Conservation (phyloP, 257 asterid genomes). For the Solanum piurae region DNA sequence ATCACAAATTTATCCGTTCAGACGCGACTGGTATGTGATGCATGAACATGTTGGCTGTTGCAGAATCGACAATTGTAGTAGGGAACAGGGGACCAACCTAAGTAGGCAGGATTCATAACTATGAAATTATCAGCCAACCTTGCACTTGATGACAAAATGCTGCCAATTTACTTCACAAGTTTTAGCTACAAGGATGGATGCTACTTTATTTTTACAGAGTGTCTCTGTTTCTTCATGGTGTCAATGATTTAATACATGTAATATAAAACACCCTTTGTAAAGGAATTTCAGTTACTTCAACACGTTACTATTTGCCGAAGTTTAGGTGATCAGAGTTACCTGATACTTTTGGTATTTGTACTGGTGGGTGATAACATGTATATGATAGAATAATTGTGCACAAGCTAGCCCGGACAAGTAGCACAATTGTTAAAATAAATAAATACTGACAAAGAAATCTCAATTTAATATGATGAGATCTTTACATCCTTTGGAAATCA, state of each 20-base stretch:
- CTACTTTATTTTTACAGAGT: neutral
- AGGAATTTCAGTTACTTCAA: neutral
- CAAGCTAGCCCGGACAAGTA: neutral
- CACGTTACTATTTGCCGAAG: neutral
- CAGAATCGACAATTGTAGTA: neutral
- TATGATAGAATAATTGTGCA: neutral
- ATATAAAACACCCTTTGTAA: neutral
- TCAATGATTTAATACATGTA: neutral
- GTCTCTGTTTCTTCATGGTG: neutral
- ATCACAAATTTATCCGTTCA: neutral
- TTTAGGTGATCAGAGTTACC: neutral
- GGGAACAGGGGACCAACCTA: neutral
- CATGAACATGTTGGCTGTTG: neutral
- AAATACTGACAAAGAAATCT: neutral
- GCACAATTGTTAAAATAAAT: neutral
- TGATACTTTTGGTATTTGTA: neutral
- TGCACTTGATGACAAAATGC: neutral
- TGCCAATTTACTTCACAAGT: neutral
- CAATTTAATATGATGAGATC: neutral
- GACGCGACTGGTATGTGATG: neutral
- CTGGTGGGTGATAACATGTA: neutral
- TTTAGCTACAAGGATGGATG: neutral
- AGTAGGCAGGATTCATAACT: neutral
- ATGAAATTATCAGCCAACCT: neutral
- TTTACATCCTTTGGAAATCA: neutral